A percentile compares a stretch with the other conserved stretches of the same genome.
Evolutionary conservation across 1,139 yeast species (phyloP).

Genomic region (Magnusiomyces fungicola): DNA sequence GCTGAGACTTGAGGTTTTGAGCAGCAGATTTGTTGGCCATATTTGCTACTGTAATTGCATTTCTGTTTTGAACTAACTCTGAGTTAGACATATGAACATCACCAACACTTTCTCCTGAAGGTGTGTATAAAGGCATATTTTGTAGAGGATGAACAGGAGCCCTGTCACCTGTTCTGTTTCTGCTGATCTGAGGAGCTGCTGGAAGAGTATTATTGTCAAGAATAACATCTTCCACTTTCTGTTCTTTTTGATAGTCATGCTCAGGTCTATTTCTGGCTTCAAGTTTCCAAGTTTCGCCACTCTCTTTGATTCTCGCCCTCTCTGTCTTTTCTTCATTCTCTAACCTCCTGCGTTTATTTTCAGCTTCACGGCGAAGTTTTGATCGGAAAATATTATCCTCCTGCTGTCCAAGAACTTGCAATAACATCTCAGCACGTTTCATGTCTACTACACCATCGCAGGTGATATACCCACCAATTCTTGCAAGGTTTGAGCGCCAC

Average conservation of each 20-base stretch:
- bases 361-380: conserved; percentile 60
- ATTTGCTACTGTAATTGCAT: conserved; percentile 64
- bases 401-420: conserved; percentile 57
- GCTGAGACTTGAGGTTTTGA: conserved; percentile 46
- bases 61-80: conserved; percentile 64
- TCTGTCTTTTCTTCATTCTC: conserved; percentile 22
- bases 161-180: conserved; percentile 44
- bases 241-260: neutral
- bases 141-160: conserved; percentile 68
- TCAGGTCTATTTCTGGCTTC: conserved; percentile 6
- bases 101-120: conserved; percentile 60
- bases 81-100: conserved; percentile 62
- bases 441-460: conserved; percentile 81
- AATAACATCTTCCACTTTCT: conserved; percentile 9
- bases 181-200: conserved; percentile 20
- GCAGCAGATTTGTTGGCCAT: conserved; percentile 70
- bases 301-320: conserved; percentile 8
- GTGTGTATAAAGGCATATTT: conserved; percentile 71
- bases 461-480: conserved; percentile 69
- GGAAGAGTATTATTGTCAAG: conserved; percentile 6
- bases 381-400: conserved; percentile 72
- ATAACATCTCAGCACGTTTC: conserved; percentile 64
- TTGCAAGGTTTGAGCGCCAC: conserved; percentile 72
- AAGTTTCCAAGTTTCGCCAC: conserved; percentile 2
- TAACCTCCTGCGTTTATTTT: conserved; percentile 55